phyloP scores from a whole-genome alignment of 169 alveolate genomes.

The Cryptosporidium sp. region DNA sequence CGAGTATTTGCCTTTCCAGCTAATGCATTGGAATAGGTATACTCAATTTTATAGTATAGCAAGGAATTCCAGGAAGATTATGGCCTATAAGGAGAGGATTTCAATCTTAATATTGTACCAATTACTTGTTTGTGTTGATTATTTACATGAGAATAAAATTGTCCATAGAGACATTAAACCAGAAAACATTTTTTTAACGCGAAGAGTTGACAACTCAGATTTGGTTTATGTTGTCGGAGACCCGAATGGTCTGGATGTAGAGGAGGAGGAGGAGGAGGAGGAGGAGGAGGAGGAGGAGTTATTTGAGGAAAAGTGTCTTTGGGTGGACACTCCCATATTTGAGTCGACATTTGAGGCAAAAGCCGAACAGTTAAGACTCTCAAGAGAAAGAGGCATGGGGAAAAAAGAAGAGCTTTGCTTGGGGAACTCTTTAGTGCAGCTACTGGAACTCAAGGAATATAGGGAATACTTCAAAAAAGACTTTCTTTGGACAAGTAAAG shows the following conservation, averaged over 20 bases:
- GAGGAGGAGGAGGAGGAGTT: not conserved
- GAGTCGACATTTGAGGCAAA: constrained; percentile 29
- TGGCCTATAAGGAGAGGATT: constrained; percentile 19
- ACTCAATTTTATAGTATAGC: not conserved
- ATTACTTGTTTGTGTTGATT: constrained; percentile 34
- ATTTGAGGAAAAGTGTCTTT: constrained; percentile 54
- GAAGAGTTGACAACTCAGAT: not conserved
- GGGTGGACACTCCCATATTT: constrained; percentile 53
- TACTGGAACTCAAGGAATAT: constrained; percentile 1
- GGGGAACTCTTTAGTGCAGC: not conserved
- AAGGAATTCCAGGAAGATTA: not conserved
- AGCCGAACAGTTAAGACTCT: not conserved
- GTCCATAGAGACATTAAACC: constrained; percentile 68
- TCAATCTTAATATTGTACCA: constrained; percentile 25
- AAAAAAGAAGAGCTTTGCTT: not conserved
- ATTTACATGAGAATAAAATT: constrained; percentile 14
- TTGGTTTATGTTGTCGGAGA: not conserved
- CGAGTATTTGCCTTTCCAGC: constrained; percentile 29
- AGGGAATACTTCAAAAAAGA: constrained; percentile 11
- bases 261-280: constrained; percentile 14
- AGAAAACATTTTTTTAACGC: constrained; percentile 50
- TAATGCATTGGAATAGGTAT: constrained; percentile 39
- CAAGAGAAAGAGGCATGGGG: not conserved
- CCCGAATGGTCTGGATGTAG: not conserved
- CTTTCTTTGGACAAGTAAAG: not conserved